Conservation (phyloP, 768 basidiomycete genomes). For the Lactarius sanguifluus region DNA sequence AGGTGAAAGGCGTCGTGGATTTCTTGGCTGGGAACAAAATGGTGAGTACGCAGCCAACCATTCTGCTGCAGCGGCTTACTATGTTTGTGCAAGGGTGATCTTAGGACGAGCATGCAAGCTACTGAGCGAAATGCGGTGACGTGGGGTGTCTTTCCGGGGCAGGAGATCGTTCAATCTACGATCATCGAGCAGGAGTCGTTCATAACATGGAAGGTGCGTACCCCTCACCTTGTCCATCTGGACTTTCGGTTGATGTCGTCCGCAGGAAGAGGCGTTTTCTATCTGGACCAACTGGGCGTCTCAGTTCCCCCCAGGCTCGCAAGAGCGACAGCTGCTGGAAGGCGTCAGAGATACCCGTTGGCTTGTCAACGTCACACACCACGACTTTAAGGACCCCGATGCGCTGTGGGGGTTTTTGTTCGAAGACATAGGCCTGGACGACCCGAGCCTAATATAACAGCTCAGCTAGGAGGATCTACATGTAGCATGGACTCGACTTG, state of each 20-base stretch:
- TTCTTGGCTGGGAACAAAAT: slow-evolving; percentile 81
- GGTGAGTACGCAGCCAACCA: slow-evolving; percentile 43
- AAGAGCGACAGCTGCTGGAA: slow-evolving; percentile 73
- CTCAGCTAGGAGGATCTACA: background rate
- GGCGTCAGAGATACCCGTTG: slow-evolving; percentile 70
- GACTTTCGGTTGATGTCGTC: background rate
- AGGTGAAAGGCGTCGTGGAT: slow-evolving; percentile 68
- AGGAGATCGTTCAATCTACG: slow-evolving; percentile 94
- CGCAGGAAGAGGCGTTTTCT: slow-evolving; percentile 91
- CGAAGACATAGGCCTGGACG: slow-evolving; percentile 32
- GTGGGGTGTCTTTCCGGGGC: slow-evolving; percentile 97
- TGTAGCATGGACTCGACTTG: background rate
- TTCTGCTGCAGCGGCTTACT: background rate
- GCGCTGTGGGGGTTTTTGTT: slow-evolving; percentile 88
- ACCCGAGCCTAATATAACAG: slow-evolving; percentile 6
- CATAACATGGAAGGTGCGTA: slow-evolving; percentile 88
- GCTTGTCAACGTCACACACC: slow-evolving; percentile 91
- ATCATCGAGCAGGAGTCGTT: slow-evolving; percentile 96
- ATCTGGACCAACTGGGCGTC: slow-evolving; percentile 96
- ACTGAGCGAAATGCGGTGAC: slow-evolving; percentile 92
- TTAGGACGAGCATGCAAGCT: slow-evolving; percentile 73
- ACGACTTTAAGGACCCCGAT: slow-evolving; percentile 79
- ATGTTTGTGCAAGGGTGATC: slow-evolving; percentile 58
- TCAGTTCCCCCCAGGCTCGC: slow-evolving; percentile 75
- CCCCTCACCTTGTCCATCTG: slow-evolving; percentile 3